Conservation (phyloP, 2,329 filamentous ascomycete genomes). For the Ceratocystis smalleyi region DNA sequence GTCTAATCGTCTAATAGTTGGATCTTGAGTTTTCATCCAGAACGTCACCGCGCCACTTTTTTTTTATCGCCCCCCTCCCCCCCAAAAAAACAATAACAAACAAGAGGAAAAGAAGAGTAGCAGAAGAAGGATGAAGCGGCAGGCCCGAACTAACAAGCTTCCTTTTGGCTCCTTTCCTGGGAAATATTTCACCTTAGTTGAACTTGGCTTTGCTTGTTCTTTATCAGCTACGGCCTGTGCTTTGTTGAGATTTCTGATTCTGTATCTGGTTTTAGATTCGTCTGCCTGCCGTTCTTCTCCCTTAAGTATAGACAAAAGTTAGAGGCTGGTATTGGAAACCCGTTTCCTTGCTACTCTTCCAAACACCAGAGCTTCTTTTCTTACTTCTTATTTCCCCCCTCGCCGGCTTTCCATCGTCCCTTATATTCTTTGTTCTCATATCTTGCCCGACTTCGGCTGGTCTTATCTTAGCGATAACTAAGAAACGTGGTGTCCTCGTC, state of each 20-base stretch:
- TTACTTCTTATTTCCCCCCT: neutral
- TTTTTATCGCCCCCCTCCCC: neutral
- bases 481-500: too few relatives aligned
- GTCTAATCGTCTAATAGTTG: neutral
- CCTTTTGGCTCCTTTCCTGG: neutral
- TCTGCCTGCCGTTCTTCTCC: neutral
- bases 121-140: neutral
- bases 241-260: neutral
- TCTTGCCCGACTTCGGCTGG: neutral
- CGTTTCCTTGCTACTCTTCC: neutral
- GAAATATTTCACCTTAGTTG: neutral
- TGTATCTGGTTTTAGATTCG: neutral
- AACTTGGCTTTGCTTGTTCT: neutral
- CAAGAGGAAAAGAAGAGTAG: neutral
- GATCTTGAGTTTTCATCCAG: neutral
- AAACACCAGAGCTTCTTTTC: neutral
- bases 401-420: neutral
- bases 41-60: slow-evolving; percentile 5
- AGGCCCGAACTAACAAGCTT: slow-evolving; percentile 9
- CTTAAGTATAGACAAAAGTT: neutral
- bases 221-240: neutral
- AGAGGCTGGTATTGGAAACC: neutral
- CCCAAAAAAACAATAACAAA: slow-evolving; percentile 1
- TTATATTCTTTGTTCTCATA: neutral
- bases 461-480: neutral